Evolutionary conservation across 257 asterid genomes (phyloP), one percentile per base, ranked within the genome.

Genomic region (Cordia subcordata): DNA sequence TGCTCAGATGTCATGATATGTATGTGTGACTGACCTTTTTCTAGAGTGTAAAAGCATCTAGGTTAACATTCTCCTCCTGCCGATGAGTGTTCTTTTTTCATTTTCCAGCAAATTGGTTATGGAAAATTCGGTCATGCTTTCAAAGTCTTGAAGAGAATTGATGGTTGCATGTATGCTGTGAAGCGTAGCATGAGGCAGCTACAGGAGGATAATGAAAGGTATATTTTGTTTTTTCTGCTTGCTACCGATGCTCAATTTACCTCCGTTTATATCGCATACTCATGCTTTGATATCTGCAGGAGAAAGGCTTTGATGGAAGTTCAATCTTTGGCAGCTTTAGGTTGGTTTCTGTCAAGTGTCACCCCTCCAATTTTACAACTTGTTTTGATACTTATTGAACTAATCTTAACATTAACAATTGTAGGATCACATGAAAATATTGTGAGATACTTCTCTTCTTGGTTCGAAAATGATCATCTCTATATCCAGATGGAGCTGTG

Each of bases 261-360:
- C 21, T 39, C 13, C 20, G 47, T 53, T 55, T 54, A 14, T 61
- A 52, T 49, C 53, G 55, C 47, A 59, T 51, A 58, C 64, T 53
- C 13, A 66, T 63, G 19, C 49, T 16, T 64, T 71, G 22, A 27
- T 47, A 64, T 42, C 50, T 50, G 52, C 85, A 92, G 98, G 84
- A 74, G 90, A 64, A 85, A 82, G 75, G 98, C 99, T 71, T 78
- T 88, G 79, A 92, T 85, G 96, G 98, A 92, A 79, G 98, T 92
- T 76, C 98, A 92, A 77, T 85, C 96, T 58, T 63, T 92, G 81
- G 95, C 95, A 1, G 94, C 95, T 57, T 71, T 92, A 86, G 96
- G 96, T 86, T 53, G 57, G 86, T 60, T 10, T 62, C 11, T 20
- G 9, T 15, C 17, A 45, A 15, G 15, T 40, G 20, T 56, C 15